Percentiles rank a stretch among this genome's conserved stretches.
Conservation (phyloP, 202 grass and related monocot species). For the Bolboschoenoplectus hybrid region DNA sequence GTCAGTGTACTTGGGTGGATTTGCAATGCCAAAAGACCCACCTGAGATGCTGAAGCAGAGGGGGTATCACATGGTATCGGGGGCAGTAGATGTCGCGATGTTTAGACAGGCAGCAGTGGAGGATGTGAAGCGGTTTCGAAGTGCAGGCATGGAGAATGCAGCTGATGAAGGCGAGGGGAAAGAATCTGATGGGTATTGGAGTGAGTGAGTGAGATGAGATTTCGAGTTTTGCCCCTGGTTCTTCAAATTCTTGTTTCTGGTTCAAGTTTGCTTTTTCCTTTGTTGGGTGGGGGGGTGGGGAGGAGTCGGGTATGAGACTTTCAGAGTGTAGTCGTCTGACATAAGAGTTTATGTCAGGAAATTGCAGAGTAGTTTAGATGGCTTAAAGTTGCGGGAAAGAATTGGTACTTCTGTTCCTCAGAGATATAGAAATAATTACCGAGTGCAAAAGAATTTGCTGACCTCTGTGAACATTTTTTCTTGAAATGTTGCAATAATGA, state of each 20-base stretch:
- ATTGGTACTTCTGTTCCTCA: background rate
- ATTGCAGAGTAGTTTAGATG: background rate
- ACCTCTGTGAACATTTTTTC: background rate
- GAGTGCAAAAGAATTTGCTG: background rate
- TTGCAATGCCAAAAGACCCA: slow-evolving; percentile 79
- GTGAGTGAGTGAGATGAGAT: slow-evolving; percentile 69
- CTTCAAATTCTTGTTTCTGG: slow-evolving; percentile 29
- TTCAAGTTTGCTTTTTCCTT: slow-evolving; percentile 36
- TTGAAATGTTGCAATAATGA: slow-evolving; percentile 26
- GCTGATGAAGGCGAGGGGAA: slow-evolving; percentile 55
- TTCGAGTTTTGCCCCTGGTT: background rate
- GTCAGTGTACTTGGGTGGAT: slow-evolving; percentile 62
- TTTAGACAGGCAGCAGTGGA: slow-evolving; percentile 66
- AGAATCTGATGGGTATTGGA: slow-evolving; percentile 69
- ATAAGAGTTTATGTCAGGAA: slow-evolving; percentile 19
- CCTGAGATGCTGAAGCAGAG: slow-evolving; percentile 80
- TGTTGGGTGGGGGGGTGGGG: background rate
- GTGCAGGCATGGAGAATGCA: slow-evolving; percentile 58
- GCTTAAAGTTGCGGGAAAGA: background rate
- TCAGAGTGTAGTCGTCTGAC: background rate
- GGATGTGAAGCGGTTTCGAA: slow-evolving; percentile 72
- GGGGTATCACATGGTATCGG: slow-evolving; percentile 92
- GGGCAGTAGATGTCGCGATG: slow-evolving; percentile 64
- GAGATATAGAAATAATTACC: background rate
- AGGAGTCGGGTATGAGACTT: background rate